Conservation (phyloP, 2,329 filamentous ascomycete species). For the Fusarium beomiforme region DNA sequence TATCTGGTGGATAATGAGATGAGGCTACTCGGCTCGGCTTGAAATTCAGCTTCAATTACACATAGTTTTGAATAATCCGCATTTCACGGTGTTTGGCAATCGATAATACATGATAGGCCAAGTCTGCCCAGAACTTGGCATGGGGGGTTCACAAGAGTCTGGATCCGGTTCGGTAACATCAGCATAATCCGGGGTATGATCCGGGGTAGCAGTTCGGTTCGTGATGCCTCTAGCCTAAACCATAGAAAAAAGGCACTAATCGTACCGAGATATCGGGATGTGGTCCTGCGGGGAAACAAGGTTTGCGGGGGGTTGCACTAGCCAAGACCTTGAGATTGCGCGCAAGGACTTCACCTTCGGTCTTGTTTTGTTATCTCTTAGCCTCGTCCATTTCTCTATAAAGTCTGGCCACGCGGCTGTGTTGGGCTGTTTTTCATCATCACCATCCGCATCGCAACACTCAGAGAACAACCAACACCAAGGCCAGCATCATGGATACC, state of each 20-base stretch:
- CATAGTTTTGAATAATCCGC: neutral
- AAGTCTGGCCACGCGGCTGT: slow-evolving; percentile 1
- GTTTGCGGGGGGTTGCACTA: slow-evolving; percentile 19
- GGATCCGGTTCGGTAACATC: slow-evolving; percentile 30
- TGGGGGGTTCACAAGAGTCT: neutral
- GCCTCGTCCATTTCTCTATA: slow-evolving; percentile 13
- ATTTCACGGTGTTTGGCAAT: neutral
- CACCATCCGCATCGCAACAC: slow-evolving; percentile 7
- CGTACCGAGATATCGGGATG: slow-evolving; percentile 29
- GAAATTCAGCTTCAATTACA: neutral
- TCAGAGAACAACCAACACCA: neutral
- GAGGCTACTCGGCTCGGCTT: neutral
- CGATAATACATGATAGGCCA: slow-evolving; percentile 1
- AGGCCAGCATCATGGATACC: slow-evolving; percentile 24
- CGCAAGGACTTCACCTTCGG: neutral
- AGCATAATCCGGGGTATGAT: slow-evolving; percentile 17
- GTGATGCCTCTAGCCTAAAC: slow-evolving; percentile 19
- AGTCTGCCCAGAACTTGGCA: neutral
- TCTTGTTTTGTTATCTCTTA: slow-evolving; percentile 6
- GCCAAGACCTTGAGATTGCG: slow-evolving; percentile 10
- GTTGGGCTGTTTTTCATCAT: neutral
- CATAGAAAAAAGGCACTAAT: neutral
- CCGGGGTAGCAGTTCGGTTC: slow-evolving; percentile 26
- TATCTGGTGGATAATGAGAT: neutral
- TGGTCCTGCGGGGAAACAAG: slow-evolving; percentile 30